Evolutionary conservation across 1,284 basidiomycete species (phyloP).

Genomic region (Pisolithus thermaeus): DNA sequence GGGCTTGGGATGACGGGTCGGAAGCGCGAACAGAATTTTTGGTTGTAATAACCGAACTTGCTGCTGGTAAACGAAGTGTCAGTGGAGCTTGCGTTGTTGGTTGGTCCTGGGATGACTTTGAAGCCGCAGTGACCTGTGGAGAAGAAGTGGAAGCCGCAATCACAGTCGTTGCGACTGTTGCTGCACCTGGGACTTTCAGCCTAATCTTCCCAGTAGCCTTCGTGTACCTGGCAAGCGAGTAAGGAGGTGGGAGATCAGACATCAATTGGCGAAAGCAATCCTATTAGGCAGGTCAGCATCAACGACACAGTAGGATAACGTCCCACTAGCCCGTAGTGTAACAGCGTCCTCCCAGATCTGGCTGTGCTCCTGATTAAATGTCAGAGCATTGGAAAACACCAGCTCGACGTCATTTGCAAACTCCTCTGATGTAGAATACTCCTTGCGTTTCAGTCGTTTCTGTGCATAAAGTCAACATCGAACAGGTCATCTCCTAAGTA

Average conservation of each 20-base stretch:
- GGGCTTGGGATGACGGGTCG: conserved; percentile 17
- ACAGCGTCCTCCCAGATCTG: conserved; percentile 72
- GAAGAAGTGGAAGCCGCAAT: conserved; percentile 5
- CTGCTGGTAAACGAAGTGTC: conserved; percentile 26
- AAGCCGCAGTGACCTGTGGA: conserved; percentile 8
- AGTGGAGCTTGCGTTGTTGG: conserved; percentile 14
- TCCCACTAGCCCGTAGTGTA: conserved; percentile 48
- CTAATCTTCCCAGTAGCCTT: conserved; percentile 58
- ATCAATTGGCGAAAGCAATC: conserved; percentile 66
- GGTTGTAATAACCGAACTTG: conserved; percentile 8
- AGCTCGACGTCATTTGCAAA: conserved; percentile 86
- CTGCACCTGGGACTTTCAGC: conserved; percentile 53
- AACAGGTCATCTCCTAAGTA: conserved; percentile 5
- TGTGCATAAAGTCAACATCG: conserved; percentile 24
- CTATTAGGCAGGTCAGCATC: conserved; percentile 32
- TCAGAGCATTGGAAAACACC: conserved; percentile 87
- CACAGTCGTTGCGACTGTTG: conserved; percentile 20
- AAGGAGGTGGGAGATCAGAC: conserved; percentile 66
- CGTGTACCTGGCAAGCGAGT: conserved; percentile 54
- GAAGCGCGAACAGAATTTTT: conserved; percentile 19
- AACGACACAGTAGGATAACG: conserved; percentile 1
- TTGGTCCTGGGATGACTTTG: conserved; percentile 21
- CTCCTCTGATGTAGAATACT: conserved; percentile 58
- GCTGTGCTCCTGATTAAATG: conserved; percentile 74
- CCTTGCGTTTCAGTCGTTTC: conserved; percentile 75